Conservation (phyloP, 805 yeast species). For the Pichia phayaonensis region DNA sequence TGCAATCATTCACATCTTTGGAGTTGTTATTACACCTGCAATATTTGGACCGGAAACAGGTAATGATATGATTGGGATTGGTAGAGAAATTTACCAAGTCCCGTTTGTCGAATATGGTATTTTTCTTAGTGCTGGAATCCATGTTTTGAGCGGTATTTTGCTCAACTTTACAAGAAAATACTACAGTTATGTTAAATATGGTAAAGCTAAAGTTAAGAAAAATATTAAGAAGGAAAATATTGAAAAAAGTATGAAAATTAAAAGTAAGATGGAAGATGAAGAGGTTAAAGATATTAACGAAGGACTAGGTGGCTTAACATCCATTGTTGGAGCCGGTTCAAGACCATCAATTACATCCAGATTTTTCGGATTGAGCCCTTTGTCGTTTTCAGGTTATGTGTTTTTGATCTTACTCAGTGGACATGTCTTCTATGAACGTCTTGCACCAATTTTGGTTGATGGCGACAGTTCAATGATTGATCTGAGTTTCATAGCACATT, state of each 20-base stretch:
- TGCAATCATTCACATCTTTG: constrained; percentile 46
- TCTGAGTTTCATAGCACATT: constrained; percentile 43
- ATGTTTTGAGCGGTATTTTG: constrained; percentile 46
- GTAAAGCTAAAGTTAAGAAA: constrained; percentile 9
- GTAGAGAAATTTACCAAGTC: constrained; percentile 53
- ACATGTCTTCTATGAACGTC: constrained; percentile 43
- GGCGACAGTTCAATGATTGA: constrained; percentile 57
- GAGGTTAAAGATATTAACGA: constrained; percentile 31
- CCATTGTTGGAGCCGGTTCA: constrained; percentile 49
- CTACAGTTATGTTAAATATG: constrained; percentile 23
- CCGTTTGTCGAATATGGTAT: constrained; percentile 41
- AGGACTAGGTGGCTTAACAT: constrained; percentile 57
- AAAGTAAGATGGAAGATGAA: constrained; percentile 13
- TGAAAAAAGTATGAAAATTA: constrained; percentile 7
- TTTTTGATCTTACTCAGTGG: constrained; percentile 36
- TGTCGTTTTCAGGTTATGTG: constrained; percentile 53
- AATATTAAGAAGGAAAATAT: neutral
- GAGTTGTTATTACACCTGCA: constrained; percentile 48
- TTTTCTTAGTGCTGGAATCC: constrained; percentile 42
- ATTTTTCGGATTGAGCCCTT: constrained; percentile 45
- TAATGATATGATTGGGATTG: constrained; percentile 50
- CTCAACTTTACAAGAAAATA: constrained; percentile 34
- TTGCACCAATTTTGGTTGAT: constrained; percentile 45
- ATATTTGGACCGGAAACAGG: constrained; percentile 36
- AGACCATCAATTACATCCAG: constrained; percentile 38